Percentiles rank a stretch among this genome's conserved stretches.
Evolutionary conservation across 257 asterid species (phyloP).

Genomic region (Eustoma russellianum): DNA sequence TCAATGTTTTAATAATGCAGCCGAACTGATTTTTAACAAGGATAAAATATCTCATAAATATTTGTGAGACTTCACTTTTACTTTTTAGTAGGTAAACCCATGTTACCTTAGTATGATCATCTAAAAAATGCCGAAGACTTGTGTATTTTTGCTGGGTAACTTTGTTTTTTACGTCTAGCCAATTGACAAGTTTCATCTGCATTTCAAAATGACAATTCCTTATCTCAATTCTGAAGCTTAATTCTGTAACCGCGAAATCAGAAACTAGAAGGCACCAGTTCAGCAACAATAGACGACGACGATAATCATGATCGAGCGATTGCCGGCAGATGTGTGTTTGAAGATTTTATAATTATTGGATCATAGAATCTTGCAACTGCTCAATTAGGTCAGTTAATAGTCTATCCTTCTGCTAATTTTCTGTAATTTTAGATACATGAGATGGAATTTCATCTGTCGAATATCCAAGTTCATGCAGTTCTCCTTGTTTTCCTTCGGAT

Average conservation of each 20-base stretch:
- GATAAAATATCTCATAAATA: no score
- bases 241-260: background rate
- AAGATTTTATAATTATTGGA: conserved; percentile 53
- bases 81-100: no score
- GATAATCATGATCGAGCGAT: conserved; percentile 35
- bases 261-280: background rate
- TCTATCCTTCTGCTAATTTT: conserved; percentile 1
- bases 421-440: conserved; percentile 2
- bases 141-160: no score
- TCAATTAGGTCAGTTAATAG: conserved; percentile 45
- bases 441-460: background rate
- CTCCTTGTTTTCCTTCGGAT: background rate
- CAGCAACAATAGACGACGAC: background rate
- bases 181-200: no score
- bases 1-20: no score
- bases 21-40: no score
- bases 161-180: no score
- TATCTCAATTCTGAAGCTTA: background rate
- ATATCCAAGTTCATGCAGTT: background rate
- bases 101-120: no score
- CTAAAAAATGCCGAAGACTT: no score
- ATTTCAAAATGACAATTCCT: no score
- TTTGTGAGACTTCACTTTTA: no score
- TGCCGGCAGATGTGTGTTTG: conserved; percentile 61
- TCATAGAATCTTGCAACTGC: conserved; percentile 74